These are phyloP conservation scores for Articulospora tetracladia DNA, from an alignment of 495 filamentous ascomycete genomes.

Conservation along the genomic window DNA sequence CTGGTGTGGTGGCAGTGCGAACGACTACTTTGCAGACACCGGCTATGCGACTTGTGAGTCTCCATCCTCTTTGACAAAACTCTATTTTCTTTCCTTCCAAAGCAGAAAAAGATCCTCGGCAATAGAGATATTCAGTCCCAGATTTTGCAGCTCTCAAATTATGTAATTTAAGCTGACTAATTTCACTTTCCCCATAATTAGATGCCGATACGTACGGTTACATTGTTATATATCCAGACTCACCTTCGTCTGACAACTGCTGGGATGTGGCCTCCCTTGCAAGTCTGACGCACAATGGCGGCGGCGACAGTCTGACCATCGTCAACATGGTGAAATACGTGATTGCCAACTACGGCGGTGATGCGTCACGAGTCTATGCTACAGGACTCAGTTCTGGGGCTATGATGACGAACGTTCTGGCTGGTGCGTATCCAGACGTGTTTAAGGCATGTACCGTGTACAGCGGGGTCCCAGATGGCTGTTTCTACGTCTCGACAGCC, in stretches of 20 bases:
- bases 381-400: conserved; percentile 51
- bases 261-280: conserved; percentile 42
- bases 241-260: conserved; percentile 38
- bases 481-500: conserved; percentile 39
- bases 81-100: background rate
- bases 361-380: conserved; percentile 44
- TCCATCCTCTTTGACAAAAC: background rate
- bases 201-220: conserved; percentile 42
- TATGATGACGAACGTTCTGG: conserved; percentile 54
- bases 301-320: conserved; percentile 54
- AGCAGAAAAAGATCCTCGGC: no score
- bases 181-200: no score
- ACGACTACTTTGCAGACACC: conserved; percentile 43
- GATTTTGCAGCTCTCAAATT: no score
- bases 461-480: conserved; percentile 46
- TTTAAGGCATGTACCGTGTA: conserved; percentile 47
- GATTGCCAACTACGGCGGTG: conserved; percentile 43
- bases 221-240: conserved; percentile 44
- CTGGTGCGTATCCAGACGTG: conserved; percentile 47
- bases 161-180: no score
- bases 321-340: conserved; percentile 57
- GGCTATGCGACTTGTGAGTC: conserved; percentile 31
- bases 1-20: conserved; percentile 46
- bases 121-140: no score
- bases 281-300: conserved; percentile 50